Conservation (phyloP, 2,329 filamentous ascomycete genomes). For the Rhinocladiella mackenziei region DNA sequence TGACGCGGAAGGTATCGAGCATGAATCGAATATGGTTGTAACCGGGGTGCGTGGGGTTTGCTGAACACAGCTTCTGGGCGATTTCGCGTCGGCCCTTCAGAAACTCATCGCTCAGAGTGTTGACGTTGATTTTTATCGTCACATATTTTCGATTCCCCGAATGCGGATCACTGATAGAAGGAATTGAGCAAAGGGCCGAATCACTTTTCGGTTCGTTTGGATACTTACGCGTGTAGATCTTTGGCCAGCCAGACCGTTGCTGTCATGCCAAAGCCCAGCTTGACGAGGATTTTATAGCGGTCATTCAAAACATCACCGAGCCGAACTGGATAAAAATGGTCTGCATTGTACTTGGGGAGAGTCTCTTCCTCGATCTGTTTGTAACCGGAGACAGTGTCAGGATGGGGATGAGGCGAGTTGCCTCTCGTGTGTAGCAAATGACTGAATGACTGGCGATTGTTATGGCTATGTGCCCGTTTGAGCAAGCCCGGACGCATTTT, state of each 20-base stretch:
- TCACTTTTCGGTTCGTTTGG: too few species aligned
- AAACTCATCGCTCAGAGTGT: conserved; percentile 30
- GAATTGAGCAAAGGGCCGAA: background rate
- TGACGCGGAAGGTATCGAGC: conserved; percentile 36
- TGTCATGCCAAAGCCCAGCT: conserved; percentile 41
- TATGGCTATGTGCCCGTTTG: conserved; percentile 24
- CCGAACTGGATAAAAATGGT: conserved; percentile 39
- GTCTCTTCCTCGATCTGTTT: conserved; percentile 40
- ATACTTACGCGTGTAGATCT: conserved; percentile 33
- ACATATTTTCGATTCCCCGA: conserved; percentile 32
- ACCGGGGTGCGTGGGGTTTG: conserved; percentile 36
- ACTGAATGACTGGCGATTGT: conserved; percentile 19
- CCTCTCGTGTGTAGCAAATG: conserved; percentile 19
- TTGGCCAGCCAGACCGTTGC: conserved; percentile 46
- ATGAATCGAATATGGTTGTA: conserved; percentile 35
- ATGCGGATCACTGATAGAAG: conserved; percentile 12
- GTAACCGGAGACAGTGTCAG: conserved; percentile 25
- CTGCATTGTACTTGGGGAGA: conserved; percentile 35
- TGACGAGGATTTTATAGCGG: conserved; percentile 39
- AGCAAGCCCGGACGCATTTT: conserved; percentile 21
- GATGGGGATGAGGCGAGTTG: conserved; percentile 24
- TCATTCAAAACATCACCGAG: conserved; percentile 38
- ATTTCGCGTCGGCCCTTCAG: conserved; percentile 30
- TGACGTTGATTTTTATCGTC: conserved; percentile 36
- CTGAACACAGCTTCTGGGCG: conserved; percentile 34